Evolutionary conservation across 106 monocot genomes (phyloP).

Genomic region (Dendrobium huoshanense): DNA sequence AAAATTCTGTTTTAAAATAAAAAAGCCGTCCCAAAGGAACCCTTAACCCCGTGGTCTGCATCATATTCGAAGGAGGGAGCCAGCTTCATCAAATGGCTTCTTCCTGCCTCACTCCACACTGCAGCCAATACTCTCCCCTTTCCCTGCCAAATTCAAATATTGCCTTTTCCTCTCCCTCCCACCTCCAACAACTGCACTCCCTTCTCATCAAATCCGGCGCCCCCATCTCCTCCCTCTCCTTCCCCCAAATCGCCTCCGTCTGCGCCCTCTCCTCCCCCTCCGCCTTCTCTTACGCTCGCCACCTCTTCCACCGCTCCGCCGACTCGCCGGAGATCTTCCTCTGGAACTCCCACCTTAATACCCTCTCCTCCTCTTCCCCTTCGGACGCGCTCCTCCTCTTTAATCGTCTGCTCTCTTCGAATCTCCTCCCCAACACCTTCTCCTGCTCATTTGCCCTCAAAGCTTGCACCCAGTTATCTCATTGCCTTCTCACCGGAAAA

Average conservation of each 20-base stretch:
- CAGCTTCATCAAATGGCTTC: neutral
- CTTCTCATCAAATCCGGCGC: conserved; percentile 36
- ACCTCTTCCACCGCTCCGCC: conserved; percentile 17
- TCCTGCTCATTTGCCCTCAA: conserved; percentile 57
- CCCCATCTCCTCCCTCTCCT: conserved; percentile 32
- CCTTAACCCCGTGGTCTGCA: no score
- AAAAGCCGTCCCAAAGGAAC: no score
- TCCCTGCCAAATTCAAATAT: neutral
- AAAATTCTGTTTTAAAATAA: no score
- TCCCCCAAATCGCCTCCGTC: conserved; percentile 21
- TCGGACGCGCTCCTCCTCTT: conserved; percentile 44
- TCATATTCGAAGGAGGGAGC: neutral
- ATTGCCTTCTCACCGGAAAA: conserved; percentile 13
- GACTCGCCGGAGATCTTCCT: conserved; percentile 20
- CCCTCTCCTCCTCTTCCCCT: conserved; percentile 26
- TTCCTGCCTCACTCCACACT: neutral
- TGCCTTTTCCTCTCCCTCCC: conserved; percentile 25
- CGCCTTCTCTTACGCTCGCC: conserved; percentile 35
- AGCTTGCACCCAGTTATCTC: conserved; percentile 26
- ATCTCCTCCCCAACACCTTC: conserved; percentile 35
- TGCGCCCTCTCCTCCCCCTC: conserved; percentile 35
- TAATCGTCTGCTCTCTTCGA: conserved; percentile 25
- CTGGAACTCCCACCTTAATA: conserved; percentile 58
- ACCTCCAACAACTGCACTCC: conserved; percentile 52
- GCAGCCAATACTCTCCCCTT: neutral